Percentiles rank a stretch among this genome's conserved stretches.
phyloP scores from a whole-genome alignment of 352 stramenopile genomes.

The Globisporangium ultimum region DNA sequence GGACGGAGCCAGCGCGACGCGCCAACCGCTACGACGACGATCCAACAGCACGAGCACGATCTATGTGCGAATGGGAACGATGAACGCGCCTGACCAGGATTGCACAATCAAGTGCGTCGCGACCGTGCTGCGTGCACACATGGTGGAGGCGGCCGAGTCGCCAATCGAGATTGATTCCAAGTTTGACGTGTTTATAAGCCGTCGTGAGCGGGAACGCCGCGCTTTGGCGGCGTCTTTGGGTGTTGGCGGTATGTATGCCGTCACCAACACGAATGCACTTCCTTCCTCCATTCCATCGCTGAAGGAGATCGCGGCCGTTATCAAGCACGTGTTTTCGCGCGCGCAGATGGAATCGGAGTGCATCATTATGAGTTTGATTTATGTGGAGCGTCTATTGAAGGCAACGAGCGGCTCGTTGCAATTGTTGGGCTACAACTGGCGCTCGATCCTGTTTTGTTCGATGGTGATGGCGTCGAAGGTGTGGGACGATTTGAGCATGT shows the following conservation, averaged over 20 bases:
- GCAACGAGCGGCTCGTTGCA: conserved; percentile 75
- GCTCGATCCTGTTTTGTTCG: conserved; percentile 92
- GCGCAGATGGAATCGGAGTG: conserved; percentile 94
- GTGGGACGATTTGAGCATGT: conserved; percentile 98
- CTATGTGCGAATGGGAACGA: conserved; percentile 90
- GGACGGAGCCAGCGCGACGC: conserved; percentile 10
- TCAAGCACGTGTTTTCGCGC: conserved; percentile 90
- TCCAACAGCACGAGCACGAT: conserved; percentile 96
- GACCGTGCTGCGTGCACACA: conserved; percentile 93
- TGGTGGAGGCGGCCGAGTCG: conserved; percentile 82
- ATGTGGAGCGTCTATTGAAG: conserved; percentile 96
- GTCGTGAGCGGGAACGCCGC: conserved; percentile 28
- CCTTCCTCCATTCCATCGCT: conserved; percentile 70
- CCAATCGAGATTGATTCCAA: conserved; percentile 45
- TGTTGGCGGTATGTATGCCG: conserved; percentile 9
- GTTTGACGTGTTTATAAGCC: conserved; percentile 75
- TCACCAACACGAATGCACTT: conserved; percentile 14
- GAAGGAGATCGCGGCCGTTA: conserved; percentile 90
- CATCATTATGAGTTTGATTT: conserved; percentile 98
- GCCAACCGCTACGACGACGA: conserved; percentile 70
- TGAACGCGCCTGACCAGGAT: conserved; percentile 95
- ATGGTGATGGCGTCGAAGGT: conserved; percentile 98
- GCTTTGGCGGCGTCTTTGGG: conserved; percentile 20
- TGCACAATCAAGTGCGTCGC: conserved; percentile 95
- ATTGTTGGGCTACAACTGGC: conserved; percentile 89